A percentile compares a stretch with the other conserved stretches of the same genome.
Evolutionary conservation across 2,329 filamentous ascomycete genomes (phyloP).

Genomic region (Venturia carpophila): DNA sequence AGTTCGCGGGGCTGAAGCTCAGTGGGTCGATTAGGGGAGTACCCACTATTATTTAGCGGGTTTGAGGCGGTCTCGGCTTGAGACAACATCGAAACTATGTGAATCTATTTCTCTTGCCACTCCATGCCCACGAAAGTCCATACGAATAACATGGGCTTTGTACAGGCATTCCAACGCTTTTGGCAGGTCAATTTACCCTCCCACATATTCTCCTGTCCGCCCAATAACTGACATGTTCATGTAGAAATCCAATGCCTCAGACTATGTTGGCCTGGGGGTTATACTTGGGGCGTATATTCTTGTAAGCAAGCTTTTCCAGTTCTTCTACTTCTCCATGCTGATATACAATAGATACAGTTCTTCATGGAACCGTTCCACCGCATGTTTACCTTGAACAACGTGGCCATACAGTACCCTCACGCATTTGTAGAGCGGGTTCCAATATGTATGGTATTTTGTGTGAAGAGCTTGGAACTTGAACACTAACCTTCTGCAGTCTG

Average conservation of each 20-base stretch:
- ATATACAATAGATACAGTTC: conserved; percentile 50
- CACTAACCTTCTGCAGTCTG: conserved; percentile 41
- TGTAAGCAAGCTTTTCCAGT: conserved; percentile 35
- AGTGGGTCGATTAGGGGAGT: neutral
- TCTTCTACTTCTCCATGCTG: conserved; percentile 7
- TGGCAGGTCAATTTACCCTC: neutral
- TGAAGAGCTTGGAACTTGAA: neutral
- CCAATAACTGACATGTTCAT: neutral
- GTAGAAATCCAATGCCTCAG: conserved; percentile 74
- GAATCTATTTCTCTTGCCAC: neutral
- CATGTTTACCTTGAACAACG: conserved; percentile 85
- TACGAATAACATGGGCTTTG: neutral
- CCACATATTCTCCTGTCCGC: neutral
- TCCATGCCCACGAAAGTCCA: neutral
- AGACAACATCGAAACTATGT: neutral
- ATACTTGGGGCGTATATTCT: conserved; percentile 61
- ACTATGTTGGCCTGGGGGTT: conserved; percentile 71
- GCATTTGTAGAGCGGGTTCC: conserved; percentile 76
- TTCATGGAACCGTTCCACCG: conserved; percentile 82
- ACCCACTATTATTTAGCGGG: neutral
- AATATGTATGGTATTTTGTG: conserved; percentile 48
- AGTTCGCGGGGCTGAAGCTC: neutral
- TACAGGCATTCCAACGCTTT: neutral
- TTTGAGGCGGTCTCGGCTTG: neutral
- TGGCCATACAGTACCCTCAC: conserved; percentile 77